Evolutionary conservation across 2,329 filamentous ascomycete species (phyloP).

Genomic region (Pezicula rhizophila): DNA sequence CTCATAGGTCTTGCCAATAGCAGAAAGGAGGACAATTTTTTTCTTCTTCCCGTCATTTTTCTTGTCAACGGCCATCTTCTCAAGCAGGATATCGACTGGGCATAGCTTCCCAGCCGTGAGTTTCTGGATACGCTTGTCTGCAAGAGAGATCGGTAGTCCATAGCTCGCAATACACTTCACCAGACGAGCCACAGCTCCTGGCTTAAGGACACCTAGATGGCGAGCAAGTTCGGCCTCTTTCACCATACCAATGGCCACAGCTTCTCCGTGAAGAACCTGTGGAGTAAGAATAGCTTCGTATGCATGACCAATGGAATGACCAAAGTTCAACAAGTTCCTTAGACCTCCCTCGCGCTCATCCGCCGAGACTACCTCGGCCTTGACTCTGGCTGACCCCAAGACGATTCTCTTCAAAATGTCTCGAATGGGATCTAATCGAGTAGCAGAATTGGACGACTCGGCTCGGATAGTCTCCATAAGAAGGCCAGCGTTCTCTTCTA

Average conservation of each 20-base stretch:
- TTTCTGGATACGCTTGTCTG: slow-evolving; percentile 76
- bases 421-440: slow-evolving; percentile 64
- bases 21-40: slow-evolving; percentile 88
- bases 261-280: slow-evolving; percentile 91
- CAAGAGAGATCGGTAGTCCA: slow-evolving; percentile 76
- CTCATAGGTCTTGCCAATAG: slow-evolving; percentile 84
- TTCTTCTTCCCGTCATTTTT: slow-evolving; percentile 96
- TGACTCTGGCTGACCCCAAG: slow-evolving; percentile 83
- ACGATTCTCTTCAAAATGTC: slow-evolving; percentile 72
- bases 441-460: slow-evolving; percentile 42
- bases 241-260: slow-evolving; percentile 96
- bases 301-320: slow-evolving; percentile 95
- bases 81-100: slow-evolving; percentile 75
- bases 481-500: slow-evolving; percentile 74
- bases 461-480: slow-evolving; percentile 70
- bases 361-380: slow-evolving; percentile 87
- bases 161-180: slow-evolving; percentile 95
- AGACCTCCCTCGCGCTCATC: slow-evolving; percentile 93
- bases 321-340: slow-evolving; percentile 93
- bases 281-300: slow-evolving; percentile 94
- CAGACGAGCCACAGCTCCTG: slow-evolving; percentile 81
- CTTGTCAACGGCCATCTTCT: slow-evolving; percentile 97
- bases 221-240: slow-evolving; percentile 93
- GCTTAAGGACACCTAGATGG: slow-evolving; percentile 77
- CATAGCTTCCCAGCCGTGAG: slow-evolving; percentile 83